A percentile compares a stretch with the other conserved stretches of the same genome.
These are phyloP conservation scores for Debaryomycetaceae sp. DNA, from an alignment of 1,139 yeast genomes.

Conservation along the genomic window DNA sequence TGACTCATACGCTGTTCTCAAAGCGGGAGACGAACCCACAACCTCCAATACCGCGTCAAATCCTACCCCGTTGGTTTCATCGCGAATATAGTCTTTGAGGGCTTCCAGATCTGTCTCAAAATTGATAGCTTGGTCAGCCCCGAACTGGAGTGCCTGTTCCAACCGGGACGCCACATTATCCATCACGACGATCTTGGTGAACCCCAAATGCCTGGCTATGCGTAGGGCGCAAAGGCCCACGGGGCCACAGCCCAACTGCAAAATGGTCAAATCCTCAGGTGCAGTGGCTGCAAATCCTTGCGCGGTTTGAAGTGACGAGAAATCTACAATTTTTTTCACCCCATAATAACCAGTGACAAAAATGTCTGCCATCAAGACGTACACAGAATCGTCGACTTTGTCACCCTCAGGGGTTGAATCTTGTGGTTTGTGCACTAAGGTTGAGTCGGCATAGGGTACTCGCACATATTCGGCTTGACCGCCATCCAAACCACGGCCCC, in stretches of 20 bases:
- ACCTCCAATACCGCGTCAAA: constrained; percentile 58
- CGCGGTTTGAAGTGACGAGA: constrained; percentile 22
- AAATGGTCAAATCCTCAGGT: constrained; percentile 32
- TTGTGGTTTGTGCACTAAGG: constrained; percentile 40
- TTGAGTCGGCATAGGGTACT: constrained; percentile 53
- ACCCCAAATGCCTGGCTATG: constrained; percentile 44
- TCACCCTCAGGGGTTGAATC: constrained; percentile 10
- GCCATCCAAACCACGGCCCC: constrained; percentile 51
- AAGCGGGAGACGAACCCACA: constrained; percentile 51
- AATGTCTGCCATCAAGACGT: constrained; percentile 62
- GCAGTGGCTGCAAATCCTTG: constrained; percentile 12
- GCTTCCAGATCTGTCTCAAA: constrained; percentile 31
- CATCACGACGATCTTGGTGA: constrained; percentile 43
- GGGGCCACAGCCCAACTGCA: constrained; percentile 64
- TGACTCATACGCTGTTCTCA: constrained; percentile 46
- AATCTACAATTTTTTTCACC: constrained; percentile 44
- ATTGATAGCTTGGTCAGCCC: constrained; percentile 40
- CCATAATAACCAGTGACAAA: constrained; percentile 66
- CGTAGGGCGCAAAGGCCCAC: constrained; percentile 57
- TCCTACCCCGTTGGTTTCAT: constrained; percentile 34
- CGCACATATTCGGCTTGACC: constrained; percentile 60
- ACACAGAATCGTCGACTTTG: constrained; percentile 39
- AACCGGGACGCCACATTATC: constrained; percentile 49
- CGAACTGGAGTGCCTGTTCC: constrained; percentile 40
- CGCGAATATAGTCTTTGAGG: constrained; percentile 19